These are phyloP conservation scores for Fusarium longipes DNA, from an alignment of 2,329 filamentous ascomycete species.

Conservation along the genomic window DNA sequence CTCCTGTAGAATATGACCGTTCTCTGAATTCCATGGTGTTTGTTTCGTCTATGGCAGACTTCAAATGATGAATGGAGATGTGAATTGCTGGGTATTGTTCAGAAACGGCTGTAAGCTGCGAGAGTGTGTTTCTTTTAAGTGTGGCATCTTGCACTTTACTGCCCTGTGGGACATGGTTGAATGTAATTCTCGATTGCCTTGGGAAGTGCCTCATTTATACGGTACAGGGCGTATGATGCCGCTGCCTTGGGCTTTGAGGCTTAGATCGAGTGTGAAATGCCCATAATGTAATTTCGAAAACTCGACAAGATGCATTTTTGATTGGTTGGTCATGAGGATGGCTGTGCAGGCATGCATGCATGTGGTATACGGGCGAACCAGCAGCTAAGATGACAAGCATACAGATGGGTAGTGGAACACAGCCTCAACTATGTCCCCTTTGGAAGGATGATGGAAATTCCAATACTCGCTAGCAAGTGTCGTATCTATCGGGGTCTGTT, in stretches of 20 bases:
- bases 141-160: conserved; percentile 26
- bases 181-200: conserved; percentile 24
- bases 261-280: conserved; percentile 11
- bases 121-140: conserved; percentile 19
- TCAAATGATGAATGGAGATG: neutral
- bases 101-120: neutral
- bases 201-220: conserved; percentile 33
- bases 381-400: conserved; percentile 22
- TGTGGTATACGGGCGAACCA: conserved; percentile 16
- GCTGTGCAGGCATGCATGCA: conserved; percentile 21
- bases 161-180: neutral
- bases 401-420: conserved; percentile 12
- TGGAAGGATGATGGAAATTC: conserved; percentile 34
- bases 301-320: neutral
- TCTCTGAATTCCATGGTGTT: conserved; percentile 22
- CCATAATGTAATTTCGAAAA: conserved; percentile 24
- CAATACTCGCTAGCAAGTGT: conserved; percentile 10
- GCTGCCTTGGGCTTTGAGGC: conserved; percentile 24
- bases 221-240: conserved; percentile 10
- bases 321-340: conserved; percentile 23
- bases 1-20: conserved; percentile 14
- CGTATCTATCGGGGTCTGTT: neutral
- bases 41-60: neutral
- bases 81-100: neutral
- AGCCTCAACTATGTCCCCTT: conserved; percentile 24